A percentile compares a stretch with the other conserved stretches of the same genome.
Evolutionary conservation across 805 yeast species (phyloP).

Genomic region (Kuraishia cidri): DNA sequence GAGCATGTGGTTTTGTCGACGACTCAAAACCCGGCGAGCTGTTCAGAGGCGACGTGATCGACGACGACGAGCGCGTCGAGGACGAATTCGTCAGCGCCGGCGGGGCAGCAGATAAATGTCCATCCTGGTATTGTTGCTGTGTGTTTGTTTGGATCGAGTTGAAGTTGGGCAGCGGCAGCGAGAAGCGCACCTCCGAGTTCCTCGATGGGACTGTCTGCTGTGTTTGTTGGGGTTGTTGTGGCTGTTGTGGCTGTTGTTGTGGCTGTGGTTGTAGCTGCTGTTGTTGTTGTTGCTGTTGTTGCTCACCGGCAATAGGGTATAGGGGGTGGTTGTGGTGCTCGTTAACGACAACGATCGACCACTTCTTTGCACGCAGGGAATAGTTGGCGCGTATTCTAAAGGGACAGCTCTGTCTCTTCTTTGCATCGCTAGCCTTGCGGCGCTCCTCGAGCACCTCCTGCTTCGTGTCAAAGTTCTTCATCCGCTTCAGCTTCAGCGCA

Average conservation of each 20-base stretch:
- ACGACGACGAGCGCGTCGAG: background rate
- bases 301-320: slow-evolving; percentile 8
- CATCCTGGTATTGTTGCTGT: too few relatives aligned
- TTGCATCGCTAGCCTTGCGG: slow-evolving; percentile 7
- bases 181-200: background rate
- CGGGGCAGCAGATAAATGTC: background rate
- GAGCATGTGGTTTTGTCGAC: too few relatives aligned
- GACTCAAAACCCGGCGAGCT: too few relatives aligned
- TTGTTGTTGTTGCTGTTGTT: background rate
- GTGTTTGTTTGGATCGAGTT: background rate
- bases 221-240: slow-evolving; percentile 4
- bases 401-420: slow-evolving; percentile 36
- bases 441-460: slow-evolving; percentile 8
- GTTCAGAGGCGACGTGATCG: background rate
- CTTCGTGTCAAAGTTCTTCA: slow-evolving; percentile 3
- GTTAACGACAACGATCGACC: slow-evolving; percentile 56
- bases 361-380: slow-evolving; percentile 37
- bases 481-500: slow-evolving; percentile 4
- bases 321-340: slow-evolving; percentile 51
- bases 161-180: slow-evolving; percentile 1
- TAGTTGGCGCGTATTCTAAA: slow-evolving; percentile 59
- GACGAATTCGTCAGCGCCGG: background rate
- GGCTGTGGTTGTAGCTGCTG: slow-evolving; percentile 5
- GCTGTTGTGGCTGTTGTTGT: background rate
- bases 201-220: background rate